A percentile compares a stretch with the other conserved stretches of the same genome.
Conservation (phyloP, 805 yeast genomes). For the Candida takata region DNA sequence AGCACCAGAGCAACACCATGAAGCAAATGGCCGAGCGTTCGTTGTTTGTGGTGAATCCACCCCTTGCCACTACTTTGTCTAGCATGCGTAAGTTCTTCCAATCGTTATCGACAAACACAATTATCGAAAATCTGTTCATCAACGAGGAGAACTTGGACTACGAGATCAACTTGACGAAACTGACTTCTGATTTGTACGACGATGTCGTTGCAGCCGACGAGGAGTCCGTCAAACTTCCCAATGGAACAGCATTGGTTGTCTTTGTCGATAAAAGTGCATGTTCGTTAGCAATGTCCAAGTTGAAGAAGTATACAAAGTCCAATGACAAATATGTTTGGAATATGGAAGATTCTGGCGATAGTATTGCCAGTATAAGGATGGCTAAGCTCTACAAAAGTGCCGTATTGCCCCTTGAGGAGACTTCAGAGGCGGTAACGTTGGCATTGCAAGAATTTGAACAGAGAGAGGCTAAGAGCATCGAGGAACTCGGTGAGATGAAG, state of each 20-base stretch:
- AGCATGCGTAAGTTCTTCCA: constrained; percentile 51
- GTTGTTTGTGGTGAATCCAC: constrained; percentile 73
- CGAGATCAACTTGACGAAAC: constrained; percentile 45
- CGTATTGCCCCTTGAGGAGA: constrained; percentile 39
- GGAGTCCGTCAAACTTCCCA: constrained; percentile 46
- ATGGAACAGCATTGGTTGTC: constrained; percentile 65
- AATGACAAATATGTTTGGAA: constrained; percentile 25
- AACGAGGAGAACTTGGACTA: constrained; percentile 37
- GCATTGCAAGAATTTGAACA: constrained; percentile 59
- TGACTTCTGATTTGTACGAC: constrained; percentile 51
- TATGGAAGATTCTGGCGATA: constrained; percentile 25
- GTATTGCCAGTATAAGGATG: constrained; percentile 35
- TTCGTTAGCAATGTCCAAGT: constrained; percentile 54
- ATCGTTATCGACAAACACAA: constrained; percentile 55
- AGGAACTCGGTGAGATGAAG: constrained; percentile 46
- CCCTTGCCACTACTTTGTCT: constrained; percentile 49
- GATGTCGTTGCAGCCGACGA: constrained; percentile 21
- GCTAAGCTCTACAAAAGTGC: constrained; percentile 31
- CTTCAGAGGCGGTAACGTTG: constrained; percentile 50
- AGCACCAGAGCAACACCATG: constrained; percentile 43
- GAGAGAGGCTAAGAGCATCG: constrained; percentile 57
- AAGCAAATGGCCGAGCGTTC: constrained; percentile 44
- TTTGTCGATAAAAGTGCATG: constrained; percentile 68
- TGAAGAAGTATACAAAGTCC: constrained; percentile 46
- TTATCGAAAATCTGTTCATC: constrained; percentile 43